These are phyloP conservation scores for Rubroboletus pulcherrimus DNA, from an alignment of 768 basidiomycete genomes.

Conservation along the genomic window DNA sequence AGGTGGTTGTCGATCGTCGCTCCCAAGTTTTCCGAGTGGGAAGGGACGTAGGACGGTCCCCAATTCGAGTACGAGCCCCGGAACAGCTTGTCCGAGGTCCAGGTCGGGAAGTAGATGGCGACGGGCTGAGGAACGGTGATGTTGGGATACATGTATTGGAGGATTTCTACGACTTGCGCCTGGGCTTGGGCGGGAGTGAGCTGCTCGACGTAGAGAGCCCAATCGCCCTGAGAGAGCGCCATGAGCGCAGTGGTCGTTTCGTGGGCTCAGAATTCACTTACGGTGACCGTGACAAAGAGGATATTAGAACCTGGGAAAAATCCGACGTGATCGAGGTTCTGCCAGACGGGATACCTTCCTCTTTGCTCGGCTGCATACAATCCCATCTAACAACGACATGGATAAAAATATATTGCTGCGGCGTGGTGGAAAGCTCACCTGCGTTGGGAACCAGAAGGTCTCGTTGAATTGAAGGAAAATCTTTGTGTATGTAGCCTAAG, in stretches of 20 bases:
- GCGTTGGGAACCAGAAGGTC: slow-evolving; percentile 56
- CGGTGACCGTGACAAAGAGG: slow-evolving; percentile 28
- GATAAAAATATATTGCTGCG: neutral
- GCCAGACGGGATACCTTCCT: slow-evolving; percentile 66
- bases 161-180: slow-evolving; percentile 49
- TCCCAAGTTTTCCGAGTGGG: slow-evolving; percentile 50
- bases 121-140: slow-evolving; percentile 49
- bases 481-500: slow-evolving; percentile 57
- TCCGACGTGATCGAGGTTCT: slow-evolving; percentile 51
- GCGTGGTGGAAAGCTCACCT: slow-evolving; percentile 23
- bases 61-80: slow-evolving; percentile 59
- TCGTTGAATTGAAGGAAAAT: slow-evolving; percentile 61
- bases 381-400: slow-evolving; percentile 29
- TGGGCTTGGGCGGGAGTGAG: slow-evolving; percentile 47
- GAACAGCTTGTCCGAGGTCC: slow-evolving; percentile 48
- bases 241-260: neutral
- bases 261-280: slow-evolving; percentile 1
- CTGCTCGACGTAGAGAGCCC: slow-evolving; percentile 52
- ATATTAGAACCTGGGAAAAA: slow-evolving; percentile 62
- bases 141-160: slow-evolving; percentile 55
- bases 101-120: slow-evolving; percentile 53
- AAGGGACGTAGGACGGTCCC: slow-evolving; percentile 55
- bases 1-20: slow-evolving; percentile 48
- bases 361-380: slow-evolving; percentile 55
- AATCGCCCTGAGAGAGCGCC: slow-evolving; percentile 46